phyloP scores from a whole-genome alignment of 352 stramenopile genomes.

The Phytophthora capsici region DNA sequence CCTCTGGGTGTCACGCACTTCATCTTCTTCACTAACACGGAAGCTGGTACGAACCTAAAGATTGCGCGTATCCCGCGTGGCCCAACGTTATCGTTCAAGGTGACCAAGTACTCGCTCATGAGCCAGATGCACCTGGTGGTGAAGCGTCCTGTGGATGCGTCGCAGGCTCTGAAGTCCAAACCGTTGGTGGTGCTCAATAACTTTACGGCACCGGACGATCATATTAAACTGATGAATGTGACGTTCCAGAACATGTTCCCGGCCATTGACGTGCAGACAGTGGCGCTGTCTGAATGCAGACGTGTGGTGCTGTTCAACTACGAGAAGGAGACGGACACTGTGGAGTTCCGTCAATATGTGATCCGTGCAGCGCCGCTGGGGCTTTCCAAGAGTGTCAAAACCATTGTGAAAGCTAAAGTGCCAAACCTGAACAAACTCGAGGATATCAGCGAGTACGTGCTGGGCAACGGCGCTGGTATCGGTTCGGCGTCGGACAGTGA shows the following conservation, averaged over 20 bases:
- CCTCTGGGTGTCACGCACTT: conserved; percentile 97
- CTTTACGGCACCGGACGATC: conserved; percentile 93
- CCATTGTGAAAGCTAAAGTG: conserved; percentile 93
- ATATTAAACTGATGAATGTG: conserved; percentile 96
- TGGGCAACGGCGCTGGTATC: conserved; percentile 77
- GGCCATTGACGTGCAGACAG: conserved; percentile 97
- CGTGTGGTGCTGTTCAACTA: conserved; percentile 98
- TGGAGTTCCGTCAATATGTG: conserved; percentile 98
- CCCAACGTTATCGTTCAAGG: conserved; percentile 95
- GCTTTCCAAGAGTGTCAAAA: conserved; percentile 91
- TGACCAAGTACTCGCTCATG: conserved; percentile 91
- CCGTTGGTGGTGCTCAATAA: conserved; percentile 99
- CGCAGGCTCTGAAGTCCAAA: conserved; percentile 87
- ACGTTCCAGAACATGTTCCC: conserved; percentile 99
- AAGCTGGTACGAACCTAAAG: conserved; percentile 94
- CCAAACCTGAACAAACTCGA: conserved; percentile 95
- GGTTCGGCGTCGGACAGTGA: conserved; percentile 94
- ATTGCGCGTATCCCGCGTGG: conserved; percentile 94
- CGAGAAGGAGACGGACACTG: conserved; percentile 90
- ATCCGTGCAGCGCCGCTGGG: conserved; percentile 95
- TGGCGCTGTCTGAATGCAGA: conserved; percentile 95
- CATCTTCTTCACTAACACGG: conserved; percentile 95
- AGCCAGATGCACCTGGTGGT: conserved; percentile 93
- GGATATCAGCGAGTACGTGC: conserved; percentile 97
- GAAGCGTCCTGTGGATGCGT: conserved; percentile 90